A percentile compares a stretch with the other conserved stretches of the same genome.
Evolutionary conservation across 495 filamentous ascomycete genomes (phyloP).

Genomic region (Poronia punctata): DNA sequence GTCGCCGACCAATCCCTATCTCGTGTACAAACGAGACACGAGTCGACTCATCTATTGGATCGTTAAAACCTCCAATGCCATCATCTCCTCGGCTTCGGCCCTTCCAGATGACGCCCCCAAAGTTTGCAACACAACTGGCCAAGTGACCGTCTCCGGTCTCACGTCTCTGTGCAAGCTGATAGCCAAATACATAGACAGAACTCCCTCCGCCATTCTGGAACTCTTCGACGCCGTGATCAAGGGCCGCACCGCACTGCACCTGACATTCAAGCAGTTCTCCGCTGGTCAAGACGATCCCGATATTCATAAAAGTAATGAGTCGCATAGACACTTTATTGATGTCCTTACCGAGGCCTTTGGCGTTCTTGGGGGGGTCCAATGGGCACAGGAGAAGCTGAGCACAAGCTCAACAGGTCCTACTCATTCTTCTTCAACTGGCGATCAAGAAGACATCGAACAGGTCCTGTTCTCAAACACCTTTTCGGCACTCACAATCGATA

Average conservation of each 20-base stretch:
- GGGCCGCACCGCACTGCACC: conserved; percentile 15
- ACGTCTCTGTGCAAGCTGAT: conserved; percentile 30
- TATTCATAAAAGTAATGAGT: conserved; percentile 30
- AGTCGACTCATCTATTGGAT: conserved; percentile 36
- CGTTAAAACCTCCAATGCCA: conserved; percentile 26
- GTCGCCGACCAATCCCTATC: conserved; percentile 20
- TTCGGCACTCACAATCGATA: conserved; percentile 19
- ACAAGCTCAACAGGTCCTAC: too few relatives aligned
- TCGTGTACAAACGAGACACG: conserved; percentile 34
- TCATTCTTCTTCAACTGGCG: too few relatives aligned
- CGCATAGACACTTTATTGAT: conserved; percentile 37
- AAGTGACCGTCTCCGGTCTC: conserved; percentile 25
- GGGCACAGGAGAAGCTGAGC: conserved; percentile 11
- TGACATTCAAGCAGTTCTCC: conserved; percentile 23
- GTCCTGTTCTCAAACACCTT: conserved; percentile 29
- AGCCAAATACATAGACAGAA: conserved; percentile 19
- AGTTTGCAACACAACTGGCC: conserved; percentile 18
- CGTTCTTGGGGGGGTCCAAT: conserved; percentile 24
- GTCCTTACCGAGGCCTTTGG: conserved; percentile 29
- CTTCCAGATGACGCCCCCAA: conserved; percentile 4
- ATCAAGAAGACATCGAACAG: conserved; percentile 21
- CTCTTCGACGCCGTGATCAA: conserved; percentile 29
- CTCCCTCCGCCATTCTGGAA: conserved; percentile 20
- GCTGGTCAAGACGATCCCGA: conserved; percentile 27
- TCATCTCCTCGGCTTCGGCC: conserved; percentile 17